Evolutionary conservation across 2,329 filamentous ascomycete genomes (phyloP).

Genomic region (Trichoderma sp.): DNA sequence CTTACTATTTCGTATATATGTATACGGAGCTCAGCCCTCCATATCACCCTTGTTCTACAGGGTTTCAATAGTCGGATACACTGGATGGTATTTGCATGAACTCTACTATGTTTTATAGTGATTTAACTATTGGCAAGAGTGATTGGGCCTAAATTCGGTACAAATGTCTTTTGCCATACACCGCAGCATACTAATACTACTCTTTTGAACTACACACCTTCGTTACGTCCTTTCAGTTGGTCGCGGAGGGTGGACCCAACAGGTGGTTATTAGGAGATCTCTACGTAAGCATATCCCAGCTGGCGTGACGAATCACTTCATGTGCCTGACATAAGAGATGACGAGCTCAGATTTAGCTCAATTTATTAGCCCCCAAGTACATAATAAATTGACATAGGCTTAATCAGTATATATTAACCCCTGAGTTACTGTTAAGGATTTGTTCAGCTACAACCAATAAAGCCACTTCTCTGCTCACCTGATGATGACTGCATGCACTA

Average conservation of each 20-base stretch:
- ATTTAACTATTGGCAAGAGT: not conserved
- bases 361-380: not conserved
- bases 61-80: not conserved
- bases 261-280: not conserved
- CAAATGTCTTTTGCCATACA: not conserved
- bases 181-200: not conserved
- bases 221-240: no score
- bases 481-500: not conserved
- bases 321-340: not conserved
- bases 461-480: not conserved
- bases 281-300: not conserved
- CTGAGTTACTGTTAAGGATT: not conserved
- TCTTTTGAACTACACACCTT: no score
- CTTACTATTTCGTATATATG: not conserved
- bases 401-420: not conserved
- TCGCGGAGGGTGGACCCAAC: not conserved
- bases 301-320: not conserved
- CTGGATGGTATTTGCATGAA: not conserved
- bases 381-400: not conserved
- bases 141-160: not conserved
- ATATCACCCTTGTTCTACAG: not conserved
- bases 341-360: not conserved
- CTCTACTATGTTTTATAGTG: not conserved
- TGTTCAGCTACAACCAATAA: not conserved
- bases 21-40: not conserved